Percentiles rank a stretch among this genome's conserved stretches.
These are phyloP conservation scores for Alternaria atra DNA, from an alignment of 2,329 filamentous ascomycete genomes.

Conservation along the genomic window DNA sequence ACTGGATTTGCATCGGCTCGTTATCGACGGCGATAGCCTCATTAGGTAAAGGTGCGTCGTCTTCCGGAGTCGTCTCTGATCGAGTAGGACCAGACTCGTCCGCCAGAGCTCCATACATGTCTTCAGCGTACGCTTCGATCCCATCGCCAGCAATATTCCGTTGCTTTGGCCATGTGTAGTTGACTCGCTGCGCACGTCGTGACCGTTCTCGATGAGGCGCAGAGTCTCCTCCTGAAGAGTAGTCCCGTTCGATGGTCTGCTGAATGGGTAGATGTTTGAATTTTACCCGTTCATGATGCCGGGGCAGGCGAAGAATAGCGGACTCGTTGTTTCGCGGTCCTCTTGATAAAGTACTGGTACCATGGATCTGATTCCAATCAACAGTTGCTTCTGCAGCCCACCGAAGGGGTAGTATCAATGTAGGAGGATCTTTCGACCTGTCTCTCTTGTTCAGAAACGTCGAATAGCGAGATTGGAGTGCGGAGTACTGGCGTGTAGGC, in stretches of 20 bases:
- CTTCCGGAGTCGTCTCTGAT: slow-evolving; percentile 26
- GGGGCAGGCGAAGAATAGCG: not conserved
- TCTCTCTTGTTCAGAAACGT: slow-evolving; percentile 38
- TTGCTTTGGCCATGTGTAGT: slow-evolving; percentile 41
- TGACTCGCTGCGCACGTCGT: slow-evolving; percentile 33
- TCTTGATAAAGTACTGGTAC: slow-evolving; percentile 10
- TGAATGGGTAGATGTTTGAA: not conserved
- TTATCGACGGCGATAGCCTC: slow-evolving; percentile 27
- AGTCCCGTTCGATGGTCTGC: slow-evolving; percentile 19
- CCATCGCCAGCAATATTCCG: not conserved
- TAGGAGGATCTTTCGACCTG: slow-evolving; percentile 33
- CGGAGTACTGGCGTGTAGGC: slow-evolving; percentile 36
- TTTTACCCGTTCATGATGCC: not conserved
- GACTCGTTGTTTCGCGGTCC: not conserved
- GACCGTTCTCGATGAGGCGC: slow-evolving; percentile 25
- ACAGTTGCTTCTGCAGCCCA: slow-evolving; percentile 37
- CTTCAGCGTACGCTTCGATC: slow-evolving; percentile 10
- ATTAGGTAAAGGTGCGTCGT: slow-evolving; percentile 15
- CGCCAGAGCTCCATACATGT: not conserved
- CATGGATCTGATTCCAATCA: slow-evolving; percentile 33
- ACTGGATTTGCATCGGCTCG: slow-evolving; percentile 29
- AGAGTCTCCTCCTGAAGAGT: slow-evolving; percentile 33
- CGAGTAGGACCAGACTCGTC: not conserved
- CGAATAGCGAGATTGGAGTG: slow-evolving; percentile 42
- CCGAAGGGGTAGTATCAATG: slow-evolving; percentile 31